phyloP scores from a whole-genome alignment of 2,329 filamentous ascomycete genomes.

The Raffaelea albimanens region DNA sequence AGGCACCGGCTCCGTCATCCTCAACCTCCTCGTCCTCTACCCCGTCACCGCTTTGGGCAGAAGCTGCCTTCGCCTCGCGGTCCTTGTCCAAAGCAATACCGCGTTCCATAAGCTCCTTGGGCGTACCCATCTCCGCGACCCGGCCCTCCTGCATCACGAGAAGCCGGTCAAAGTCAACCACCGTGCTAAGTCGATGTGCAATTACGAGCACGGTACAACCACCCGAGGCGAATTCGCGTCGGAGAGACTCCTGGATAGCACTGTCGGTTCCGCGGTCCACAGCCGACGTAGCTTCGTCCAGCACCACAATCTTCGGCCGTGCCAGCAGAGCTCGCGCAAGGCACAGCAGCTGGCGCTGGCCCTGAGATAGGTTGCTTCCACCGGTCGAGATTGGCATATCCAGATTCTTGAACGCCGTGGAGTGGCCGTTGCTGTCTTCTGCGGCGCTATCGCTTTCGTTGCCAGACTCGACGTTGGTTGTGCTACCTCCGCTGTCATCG shows the following conservation, averaged over 20 bases:
- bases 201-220: slow-evolving; percentile 44
- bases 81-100: slow-evolving; percentile 19
- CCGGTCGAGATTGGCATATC: slow-evolving; percentile 21
- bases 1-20: slow-evolving; percentile 18
- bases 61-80: slow-evolving; percentile 1
- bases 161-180: slow-evolving; percentile 41
- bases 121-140: slow-evolving; percentile 32
- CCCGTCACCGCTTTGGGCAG: not conserved
- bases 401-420: slow-evolving; percentile 23
- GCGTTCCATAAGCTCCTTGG: slow-evolving; percentile 28
- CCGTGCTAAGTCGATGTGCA: slow-evolving; percentile 31
- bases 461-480: not conserved
- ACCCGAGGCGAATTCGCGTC: slow-evolving; percentile 33
- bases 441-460: slow-evolving; percentile 3
- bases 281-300: slow-evolving; percentile 35
- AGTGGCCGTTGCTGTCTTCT: slow-evolving; percentile 3
- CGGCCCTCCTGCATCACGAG: slow-evolving; percentile 37
- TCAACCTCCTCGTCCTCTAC: slow-evolving; percentile 17
- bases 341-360: slow-evolving; percentile 39
- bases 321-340: slow-evolving; percentile 35
- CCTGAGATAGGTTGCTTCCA: slow-evolving; percentile 30
- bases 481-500: slow-evolving; percentile 4
- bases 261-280: slow-evolving; percentile 49
- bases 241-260: slow-evolving; percentile 46
- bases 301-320: slow-evolving; percentile 29